phyloP scores from a whole-genome alignment of 2,329 filamentous ascomycete species.

The Chaetomium strumarium region DNA sequence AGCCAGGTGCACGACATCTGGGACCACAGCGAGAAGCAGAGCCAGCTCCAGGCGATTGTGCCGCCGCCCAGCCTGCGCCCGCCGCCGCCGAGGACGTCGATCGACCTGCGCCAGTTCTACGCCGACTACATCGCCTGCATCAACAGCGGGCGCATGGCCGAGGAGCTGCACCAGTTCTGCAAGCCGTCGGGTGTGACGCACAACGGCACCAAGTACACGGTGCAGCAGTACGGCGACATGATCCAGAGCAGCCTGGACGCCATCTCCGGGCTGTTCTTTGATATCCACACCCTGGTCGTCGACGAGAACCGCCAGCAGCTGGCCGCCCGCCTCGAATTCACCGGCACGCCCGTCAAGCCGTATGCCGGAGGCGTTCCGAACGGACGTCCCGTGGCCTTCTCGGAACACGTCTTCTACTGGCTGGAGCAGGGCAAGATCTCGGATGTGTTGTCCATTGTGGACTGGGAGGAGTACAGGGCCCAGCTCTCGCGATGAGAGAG shows the following conservation, averaged over 20 bases:
- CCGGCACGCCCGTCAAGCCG: slow-evolving; percentile 18
- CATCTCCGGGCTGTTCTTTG: slow-evolving; percentile 18
- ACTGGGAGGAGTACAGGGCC: slow-evolving; percentile 21
- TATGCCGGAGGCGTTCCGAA: slow-evolving; percentile 17
- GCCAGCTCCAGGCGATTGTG: neutral
- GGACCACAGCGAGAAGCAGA: slow-evolving; percentile 8
- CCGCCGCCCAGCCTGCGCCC: slow-evolving; percentile 7
- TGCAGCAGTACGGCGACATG: slow-evolving; percentile 16
- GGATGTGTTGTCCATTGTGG: slow-evolving; percentile 19
- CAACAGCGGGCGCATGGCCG: slow-evolving; percentile 14
- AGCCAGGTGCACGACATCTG: slow-evolving; percentile 11
- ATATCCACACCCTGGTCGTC: slow-evolving; percentile 14
- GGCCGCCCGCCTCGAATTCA: slow-evolving; percentile 20
- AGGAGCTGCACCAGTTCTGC: slow-evolving; percentile 18
- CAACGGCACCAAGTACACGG: slow-evolving; percentile 10
- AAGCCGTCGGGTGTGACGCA: slow-evolving; percentile 14
- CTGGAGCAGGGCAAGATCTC: slow-evolving; percentile 21
- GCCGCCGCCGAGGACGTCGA: slow-evolving; percentile 13
- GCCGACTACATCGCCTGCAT: slow-evolving; percentile 20
- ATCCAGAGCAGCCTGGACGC: slow-evolving; percentile 18
- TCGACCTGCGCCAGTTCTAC: slow-evolving; percentile 18
- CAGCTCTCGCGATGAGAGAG: slow-evolving; percentile 10
- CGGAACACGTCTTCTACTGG: slow-evolving; percentile 25
- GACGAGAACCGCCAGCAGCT: slow-evolving; percentile 19
- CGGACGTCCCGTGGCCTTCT: slow-evolving; percentile 17